phyloP scores from a whole-genome alignment of 1,284 basidiomycete species.

The Irpex rosettiformis region DNA sequence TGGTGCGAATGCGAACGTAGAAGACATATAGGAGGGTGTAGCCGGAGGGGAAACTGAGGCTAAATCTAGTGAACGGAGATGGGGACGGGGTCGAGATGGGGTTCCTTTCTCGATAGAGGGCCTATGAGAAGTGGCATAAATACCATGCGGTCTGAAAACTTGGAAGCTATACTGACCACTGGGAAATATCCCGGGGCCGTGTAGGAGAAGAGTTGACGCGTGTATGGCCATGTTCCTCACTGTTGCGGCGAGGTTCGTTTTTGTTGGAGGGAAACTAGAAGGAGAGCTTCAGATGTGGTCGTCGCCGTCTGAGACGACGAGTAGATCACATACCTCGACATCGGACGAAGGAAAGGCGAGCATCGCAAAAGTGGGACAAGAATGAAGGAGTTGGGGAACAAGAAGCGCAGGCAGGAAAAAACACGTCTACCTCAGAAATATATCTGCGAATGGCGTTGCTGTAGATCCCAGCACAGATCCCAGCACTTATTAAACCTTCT shows the following conservation, averaged over 20 bases:
- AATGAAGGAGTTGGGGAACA: constrained; percentile 5
- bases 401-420: background rate
- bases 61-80: constrained; percentile 28
- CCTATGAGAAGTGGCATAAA: constrained; percentile 7
- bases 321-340: constrained; percentile 24
- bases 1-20: constrained; percentile 8
- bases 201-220: constrained; percentile 25
- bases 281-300: background rate
- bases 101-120: constrained; percentile 3
- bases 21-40: constrained; percentile 22
- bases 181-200: constrained; percentile 18
- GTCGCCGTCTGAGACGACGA: constrained; percentile 1
- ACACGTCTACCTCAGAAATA: background rate
- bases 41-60: constrained; percentile 19
- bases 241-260: background rate
- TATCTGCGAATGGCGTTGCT: background rate
- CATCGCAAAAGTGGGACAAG: constrained; percentile 6
- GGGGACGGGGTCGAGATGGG: constrained; percentile 24
- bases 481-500: background rate
- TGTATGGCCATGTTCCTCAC: background rate
- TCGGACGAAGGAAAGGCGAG: background rate
- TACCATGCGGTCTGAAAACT: background rate
- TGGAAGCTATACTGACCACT: constrained; percentile 16
- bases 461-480: background rate
- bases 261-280: constrained; percentile 8